These are phyloP conservation scores for Aspergillus leporis DNA, from an alignment of 495 filamentous ascomycete species.

Conservation along the genomic window DNA sequence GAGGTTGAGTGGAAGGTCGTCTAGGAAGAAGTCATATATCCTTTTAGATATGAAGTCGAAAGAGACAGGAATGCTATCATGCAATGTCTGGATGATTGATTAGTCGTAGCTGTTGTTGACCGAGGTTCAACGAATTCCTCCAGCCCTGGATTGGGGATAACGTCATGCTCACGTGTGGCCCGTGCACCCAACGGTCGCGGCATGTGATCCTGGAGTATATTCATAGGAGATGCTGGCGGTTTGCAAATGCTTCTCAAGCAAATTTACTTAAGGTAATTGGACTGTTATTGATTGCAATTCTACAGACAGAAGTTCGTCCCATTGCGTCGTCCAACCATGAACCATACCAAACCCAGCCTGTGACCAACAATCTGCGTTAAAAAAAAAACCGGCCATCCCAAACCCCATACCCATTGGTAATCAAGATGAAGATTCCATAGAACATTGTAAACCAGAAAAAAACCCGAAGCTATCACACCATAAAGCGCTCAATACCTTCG, in stretches of 20 bases:
- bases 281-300: background rate
- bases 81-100: slow-evolving; percentile 5
- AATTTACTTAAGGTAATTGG: background rate
- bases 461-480: background rate
- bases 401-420: slow-evolving; percentile 27
- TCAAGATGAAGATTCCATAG: background rate
- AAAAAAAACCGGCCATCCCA: slow-evolving; percentile 25
- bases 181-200: slow-evolving; percentile 7
- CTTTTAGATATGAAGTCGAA: background rate
- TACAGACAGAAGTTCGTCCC: background rate
- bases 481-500: background rate
- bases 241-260: background rate
- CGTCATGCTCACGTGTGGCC: slow-evolving; percentile 12
- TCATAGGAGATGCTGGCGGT: too few relatives aligned
- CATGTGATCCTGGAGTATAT: slow-evolving; percentile 10
- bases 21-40: background rate
- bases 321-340: slow-evolving; percentile 1
- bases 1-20: background rate
- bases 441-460: background rate
- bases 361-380: slow-evolving; percentile 12
- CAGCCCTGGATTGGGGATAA: background rate
- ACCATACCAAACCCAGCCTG: background rate
- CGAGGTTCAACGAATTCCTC: slow-evolving; percentile 6
- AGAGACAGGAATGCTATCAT: background rate
- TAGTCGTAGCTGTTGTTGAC: background rate